phyloP scores from a whole-genome alignment of 495 filamentous ascomycete genomes.

The Chaetomium cochliodes region DNA sequence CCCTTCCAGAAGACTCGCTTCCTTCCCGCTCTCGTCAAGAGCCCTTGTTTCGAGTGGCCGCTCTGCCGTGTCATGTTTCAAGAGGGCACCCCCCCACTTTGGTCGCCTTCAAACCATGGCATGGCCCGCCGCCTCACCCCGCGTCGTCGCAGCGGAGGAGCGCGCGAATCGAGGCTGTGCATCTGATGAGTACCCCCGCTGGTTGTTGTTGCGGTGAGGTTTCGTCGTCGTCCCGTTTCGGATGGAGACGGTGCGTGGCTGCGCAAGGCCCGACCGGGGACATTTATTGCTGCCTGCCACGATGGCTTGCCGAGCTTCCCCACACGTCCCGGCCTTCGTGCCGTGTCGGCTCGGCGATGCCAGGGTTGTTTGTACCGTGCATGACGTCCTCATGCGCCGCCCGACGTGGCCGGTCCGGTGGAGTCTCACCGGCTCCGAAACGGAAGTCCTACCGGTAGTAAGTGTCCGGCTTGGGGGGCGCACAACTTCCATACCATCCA shows the following conservation, averaged over 20 bases:
- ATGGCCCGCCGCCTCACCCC: not conserved
- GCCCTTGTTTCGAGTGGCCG: constrained; percentile 2
- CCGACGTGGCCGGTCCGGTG: not conserved
- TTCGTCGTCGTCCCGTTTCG: not conserved
- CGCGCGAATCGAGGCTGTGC: constrained; percentile 4
- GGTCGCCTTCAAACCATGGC: not conserved
- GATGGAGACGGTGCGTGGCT: not conserved
- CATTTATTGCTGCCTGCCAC: constrained; percentile 14
- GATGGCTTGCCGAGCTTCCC: not conserved
- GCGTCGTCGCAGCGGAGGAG: not conserved
- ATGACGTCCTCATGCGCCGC: not conserved
- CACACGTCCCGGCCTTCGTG: not conserved
- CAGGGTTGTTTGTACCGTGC: not conserved
- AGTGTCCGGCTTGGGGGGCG: not conserved
- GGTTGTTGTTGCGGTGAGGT: not conserved
- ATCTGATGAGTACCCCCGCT: not conserved
- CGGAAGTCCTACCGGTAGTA: not conserved
- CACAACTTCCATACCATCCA: not conserved
- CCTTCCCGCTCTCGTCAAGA: not conserved
- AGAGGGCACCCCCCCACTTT: not conserved
- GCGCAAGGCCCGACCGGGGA: constrained; percentile 5
- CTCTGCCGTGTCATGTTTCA: constrained; percentile 1
- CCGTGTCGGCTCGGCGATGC: not conserved
- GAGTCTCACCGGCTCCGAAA: constrained; percentile 5
- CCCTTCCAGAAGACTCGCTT: not conserved